These are phyloP conservation scores for Endoconidiophora laricicola DNA, from an alignment of 2,329 filamentous ascomycete species.

Conservation along the genomic window DNA sequence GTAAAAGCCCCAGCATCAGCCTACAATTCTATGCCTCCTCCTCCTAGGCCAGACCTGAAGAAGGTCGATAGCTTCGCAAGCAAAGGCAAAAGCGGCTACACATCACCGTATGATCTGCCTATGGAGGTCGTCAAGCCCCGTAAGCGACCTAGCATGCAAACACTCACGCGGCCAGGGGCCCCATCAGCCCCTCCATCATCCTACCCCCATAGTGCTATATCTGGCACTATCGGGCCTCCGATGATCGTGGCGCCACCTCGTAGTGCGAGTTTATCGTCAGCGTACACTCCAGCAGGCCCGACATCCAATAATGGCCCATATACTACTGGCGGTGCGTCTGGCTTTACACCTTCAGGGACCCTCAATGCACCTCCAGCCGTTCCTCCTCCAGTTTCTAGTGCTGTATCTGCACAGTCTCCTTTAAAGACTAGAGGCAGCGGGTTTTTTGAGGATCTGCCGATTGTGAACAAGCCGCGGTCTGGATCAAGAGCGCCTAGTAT, in stretches of 20 bases:
- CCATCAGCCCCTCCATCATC: conserved; percentile 19
- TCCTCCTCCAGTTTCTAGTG: conserved; percentile 16
- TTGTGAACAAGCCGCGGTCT: conserved; percentile 43
- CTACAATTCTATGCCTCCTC: conserved; percentile 23
- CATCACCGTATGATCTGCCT: conserved; percentile 87
- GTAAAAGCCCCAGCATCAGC: conserved; percentile 16
- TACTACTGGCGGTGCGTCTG: neutral
- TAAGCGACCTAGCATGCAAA: conserved; percentile 45
- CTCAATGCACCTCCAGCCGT: conserved; percentile 1
- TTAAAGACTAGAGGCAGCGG: conserved; percentile 28
- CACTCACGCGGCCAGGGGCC: neutral
- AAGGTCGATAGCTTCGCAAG: conserved; percentile 74
- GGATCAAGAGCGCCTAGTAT: conserved; percentile 34
- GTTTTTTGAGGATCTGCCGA: conserved; percentile 67
- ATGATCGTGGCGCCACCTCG: conserved; percentile 37
- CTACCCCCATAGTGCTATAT: conserved; percentile 14
- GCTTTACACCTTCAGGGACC: conserved; percentile 15
- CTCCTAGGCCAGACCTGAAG: conserved; percentile 28
- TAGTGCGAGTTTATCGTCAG: conserved; percentile 39
- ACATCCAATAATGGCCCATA: conserved; percentile 12
- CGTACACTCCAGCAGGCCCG: conserved; percentile 16
- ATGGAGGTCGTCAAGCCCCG: conserved; percentile 67
- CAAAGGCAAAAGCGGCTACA: conserved; percentile 80
- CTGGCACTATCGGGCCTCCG: conserved; percentile 22
- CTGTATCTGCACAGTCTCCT: conserved; percentile 20